phyloP scores from a whole-genome alignment of 2,329 filamentous ascomycete species.

The Chaetomium sp. region DNA sequence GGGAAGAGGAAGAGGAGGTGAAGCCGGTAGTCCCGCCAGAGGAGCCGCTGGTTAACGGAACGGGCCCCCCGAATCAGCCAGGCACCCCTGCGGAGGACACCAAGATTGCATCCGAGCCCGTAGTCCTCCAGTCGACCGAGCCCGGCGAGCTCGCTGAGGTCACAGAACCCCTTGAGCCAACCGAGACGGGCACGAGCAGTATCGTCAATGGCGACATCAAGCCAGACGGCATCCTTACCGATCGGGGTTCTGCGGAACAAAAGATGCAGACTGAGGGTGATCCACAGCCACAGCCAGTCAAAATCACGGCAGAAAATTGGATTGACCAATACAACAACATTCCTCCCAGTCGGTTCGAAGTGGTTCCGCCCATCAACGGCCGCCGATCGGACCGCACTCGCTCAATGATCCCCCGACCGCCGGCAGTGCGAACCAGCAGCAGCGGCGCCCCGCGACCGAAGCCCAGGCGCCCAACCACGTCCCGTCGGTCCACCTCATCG shows the following conservation, averaged over 20 bases:
- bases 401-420: conserved; percentile 45
- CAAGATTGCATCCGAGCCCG: conserved; percentile 31
- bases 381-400: conserved; percentile 53
- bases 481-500: conserved; percentile 40
- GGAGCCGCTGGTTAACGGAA: conserved; percentile 40
- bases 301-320: conserved; percentile 46
- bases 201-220: conserved; percentile 29
- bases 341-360: conserved; percentile 71
- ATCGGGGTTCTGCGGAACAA: conserved; percentile 26
- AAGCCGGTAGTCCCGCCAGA: conserved; percentile 42
- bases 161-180: neutral
- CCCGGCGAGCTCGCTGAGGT: conserved; percentile 42
- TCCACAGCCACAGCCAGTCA: conserved; percentile 32
- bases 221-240: conserved; percentile 35
- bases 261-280: conserved; percentile 28
- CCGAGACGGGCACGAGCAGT: conserved; percentile 21
- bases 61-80: conserved; percentile 36
- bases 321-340: conserved; percentile 56
- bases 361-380: conserved; percentile 68
- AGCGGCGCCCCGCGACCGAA: conserved; percentile 44
- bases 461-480: conserved; percentile 44
- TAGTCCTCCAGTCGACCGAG: conserved; percentile 46
- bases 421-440: conserved; percentile 42
- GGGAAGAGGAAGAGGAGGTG: conserved; percentile 68
- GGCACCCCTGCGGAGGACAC: conserved; percentile 39